Base-by-base conservation (phyloP, 2,329 filamentous ascomycete genomes). In the Calonectria fujianensis region DNA sequence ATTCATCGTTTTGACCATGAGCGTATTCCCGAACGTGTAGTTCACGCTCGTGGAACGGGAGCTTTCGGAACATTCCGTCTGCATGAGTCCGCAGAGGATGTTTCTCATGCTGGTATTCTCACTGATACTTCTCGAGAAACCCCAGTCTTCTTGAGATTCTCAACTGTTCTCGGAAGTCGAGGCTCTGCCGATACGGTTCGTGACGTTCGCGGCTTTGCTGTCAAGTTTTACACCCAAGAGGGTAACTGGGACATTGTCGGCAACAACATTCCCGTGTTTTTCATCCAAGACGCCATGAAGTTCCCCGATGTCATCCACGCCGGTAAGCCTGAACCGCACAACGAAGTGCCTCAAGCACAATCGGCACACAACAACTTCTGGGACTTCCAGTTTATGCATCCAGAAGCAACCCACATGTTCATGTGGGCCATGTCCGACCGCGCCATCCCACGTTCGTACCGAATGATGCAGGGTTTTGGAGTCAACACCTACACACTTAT, bases 401-500 rank as follows among this genome's bases (percentile, higher is more conserved):
- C 91, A 0, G 94, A 96, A 82, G 90, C 93, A 0, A 95, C 93
- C 0, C 94, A 96, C 83, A 95, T 95, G 93, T 94, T 91, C 78
- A 91, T 94, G 88, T 96, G 94, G 94, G 87, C 92, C 37, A 94
- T 95, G 92, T 94, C 91, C 11, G 94, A 96, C 82, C 90, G 94
- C 35, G 88, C 89, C 0, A 95, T 95, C 71, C 94, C 94, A 1
- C 90, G 93, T 3, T 95, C 93, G 0, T 96, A 89, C 85, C 92
- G 94, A 31, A 96, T 96, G 94, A 96, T 96, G 93, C 94, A 96
- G 78, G 94, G 94, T 0, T 96, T 96, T 72, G 94, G 94, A 69
- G 94, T 96, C 78, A 96, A 96, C 84, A 96, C 95, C 0, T 96
- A 89, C 80, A 94, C 91, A 0, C 88, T 96, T 2, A 87, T 88